A percentile compares a stretch with the other conserved stretches of the same genome.
These are phyloP conservation scores for Mycena floridula DNA, from an alignment of 768 basidiomycete species.

Conservation along the genomic window DNA sequence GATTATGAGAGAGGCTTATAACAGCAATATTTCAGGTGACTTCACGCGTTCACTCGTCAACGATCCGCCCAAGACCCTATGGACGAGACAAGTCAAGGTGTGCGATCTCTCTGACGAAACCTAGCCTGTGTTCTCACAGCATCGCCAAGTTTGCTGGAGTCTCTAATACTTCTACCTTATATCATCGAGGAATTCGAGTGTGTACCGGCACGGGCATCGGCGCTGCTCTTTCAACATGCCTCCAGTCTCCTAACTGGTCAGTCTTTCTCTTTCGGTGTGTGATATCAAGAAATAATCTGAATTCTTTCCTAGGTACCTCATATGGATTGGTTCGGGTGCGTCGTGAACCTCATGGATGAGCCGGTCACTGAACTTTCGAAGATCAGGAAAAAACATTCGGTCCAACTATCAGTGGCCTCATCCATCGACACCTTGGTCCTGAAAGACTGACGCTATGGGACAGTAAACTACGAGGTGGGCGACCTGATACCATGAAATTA, in stretches of 20 bases:
- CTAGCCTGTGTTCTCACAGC: neutral
- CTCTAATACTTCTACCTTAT: constrained; percentile 75
- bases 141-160: constrained; percentile 66
- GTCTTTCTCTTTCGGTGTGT: constrained; percentile 1
- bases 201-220: constrained; percentile 83
- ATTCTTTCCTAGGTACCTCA: constrained; percentile 52
- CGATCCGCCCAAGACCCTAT: constrained; percentile 62
- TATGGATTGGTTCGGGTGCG: constrained; percentile 58
- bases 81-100: constrained; percentile 80
- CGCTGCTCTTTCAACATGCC: constrained; percentile 69
- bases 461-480: constrained; percentile 64
- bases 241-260: constrained; percentile 44
- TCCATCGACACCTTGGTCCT: constrained; percentile 63
- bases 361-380: constrained; percentile 47
- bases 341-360: constrained; percentile 5
- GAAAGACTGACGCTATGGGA: constrained; percentile 77
- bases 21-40: constrained; percentile 39
- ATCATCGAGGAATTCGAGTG: constrained; percentile 73
- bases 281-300: neutral
- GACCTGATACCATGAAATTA: constrained; percentile 74
- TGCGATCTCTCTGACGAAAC: constrained; percentile 6
- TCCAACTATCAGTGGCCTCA: constrained; percentile 67
- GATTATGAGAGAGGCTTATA: neutral
- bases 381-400: constrained; percentile 73
- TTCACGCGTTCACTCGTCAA: constrained; percentile 69